Base-by-base conservation (phyloP, 1,284 basidiomycete genomes). In the Trichosporon sp. region DNA sequence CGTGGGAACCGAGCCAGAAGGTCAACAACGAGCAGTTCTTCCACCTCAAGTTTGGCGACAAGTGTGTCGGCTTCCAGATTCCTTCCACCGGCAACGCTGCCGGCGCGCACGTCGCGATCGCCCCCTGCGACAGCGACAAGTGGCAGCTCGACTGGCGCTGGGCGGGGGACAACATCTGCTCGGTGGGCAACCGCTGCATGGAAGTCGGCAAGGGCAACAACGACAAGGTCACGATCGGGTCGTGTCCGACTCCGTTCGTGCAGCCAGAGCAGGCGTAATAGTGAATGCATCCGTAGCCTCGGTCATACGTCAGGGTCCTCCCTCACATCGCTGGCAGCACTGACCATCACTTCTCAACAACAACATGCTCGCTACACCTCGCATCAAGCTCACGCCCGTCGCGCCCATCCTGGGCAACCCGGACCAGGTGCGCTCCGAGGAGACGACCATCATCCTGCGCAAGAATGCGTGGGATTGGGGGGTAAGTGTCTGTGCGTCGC, bases 351-450 rank as follows among this genome's bases (percentile, higher is more conserved):
- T n/a, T 46, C 43, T 40, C 38, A 40, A 40, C 38, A 10, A 11
- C 43, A 46, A n/a, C 59, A 63, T 63, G 59, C 59, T 63, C 14
- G 59, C 59, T 10, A 35, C 59, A 7, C 31, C 31, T 16, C 31
- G 59, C 6, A 12, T 63, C 14, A 32, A 63, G 21, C 59, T 63
- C 12, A 63, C 31, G 12, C 59, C 59, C 31, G 59, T 63, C 16
- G 59, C 16, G 32, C 59, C 59, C 6, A 31, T 11, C 6, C 35
- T 63, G 4, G 59, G 59, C 32, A 19, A 63, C 59, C 32, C 32
- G 32, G 32, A 37, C 14, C 59, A 63, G 11, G 32, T 31, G 32
- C 59, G 59, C 8, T 7, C 59, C 12, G 16, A 8, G 31, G 59
- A 63, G 32, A 35, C 59, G 8, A 35, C n/a, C 6, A 32, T 63